Conservation (phyloP, 2,329 filamentous ascomycete genomes). For the Ceratocystis papillata region DNA sequence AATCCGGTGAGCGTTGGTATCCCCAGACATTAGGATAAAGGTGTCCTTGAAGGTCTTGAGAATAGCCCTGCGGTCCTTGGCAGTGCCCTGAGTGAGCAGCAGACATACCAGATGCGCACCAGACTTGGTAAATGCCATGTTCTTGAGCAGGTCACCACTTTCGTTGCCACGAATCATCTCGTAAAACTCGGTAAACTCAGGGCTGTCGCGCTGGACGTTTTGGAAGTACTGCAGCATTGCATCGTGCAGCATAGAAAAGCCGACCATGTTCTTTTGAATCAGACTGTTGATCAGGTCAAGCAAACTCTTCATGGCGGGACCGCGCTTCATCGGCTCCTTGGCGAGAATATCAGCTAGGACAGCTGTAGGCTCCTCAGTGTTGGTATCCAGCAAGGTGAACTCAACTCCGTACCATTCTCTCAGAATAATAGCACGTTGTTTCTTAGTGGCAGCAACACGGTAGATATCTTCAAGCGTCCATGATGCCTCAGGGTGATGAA, state of each 20-base stretch:
- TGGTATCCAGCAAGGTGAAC: slow-evolving; percentile 65
- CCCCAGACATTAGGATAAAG: slow-evolving; percentile 71
- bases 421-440: slow-evolving; percentile 75
- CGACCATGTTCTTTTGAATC: slow-evolving; percentile 91
- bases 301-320: slow-evolving; percentile 74
- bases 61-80: slow-evolving; percentile 87
- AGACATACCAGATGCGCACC: slow-evolving; percentile 74
- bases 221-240: slow-evolving; percentile 96
- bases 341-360: slow-evolving; percentile 68
- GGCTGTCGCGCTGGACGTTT: slow-evolving; percentile 62
- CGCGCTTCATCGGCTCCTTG: slow-evolving; percentile 71
- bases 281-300: slow-evolving; percentile 81
- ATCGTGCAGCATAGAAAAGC: slow-evolving; percentile 95
- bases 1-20: slow-evolving; percentile 66
- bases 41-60: slow-evolving; percentile 85
- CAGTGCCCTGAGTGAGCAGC: slow-evolving; percentile 69
- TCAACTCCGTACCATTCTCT: slow-evolving; percentile 96
- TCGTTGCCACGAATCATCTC: slow-evolving; percentile 89
- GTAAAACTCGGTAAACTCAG: slow-evolving; percentile 76
- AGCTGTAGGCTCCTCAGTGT: slow-evolving; percentile 46
- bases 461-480: slow-evolving; percentile 99
- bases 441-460: slow-evolving; percentile 69
- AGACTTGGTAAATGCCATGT: slow-evolving; percentile 88
- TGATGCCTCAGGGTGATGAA: slow-evolving; percentile 89
- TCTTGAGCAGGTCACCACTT: slow-evolving; percentile 80